A percentile compares a stretch with the other conserved stretches of the same genome.
Evolutionary conservation across 129 eudicot genomes (phyloP).

Genomic region (Arctium minus): DNA sequence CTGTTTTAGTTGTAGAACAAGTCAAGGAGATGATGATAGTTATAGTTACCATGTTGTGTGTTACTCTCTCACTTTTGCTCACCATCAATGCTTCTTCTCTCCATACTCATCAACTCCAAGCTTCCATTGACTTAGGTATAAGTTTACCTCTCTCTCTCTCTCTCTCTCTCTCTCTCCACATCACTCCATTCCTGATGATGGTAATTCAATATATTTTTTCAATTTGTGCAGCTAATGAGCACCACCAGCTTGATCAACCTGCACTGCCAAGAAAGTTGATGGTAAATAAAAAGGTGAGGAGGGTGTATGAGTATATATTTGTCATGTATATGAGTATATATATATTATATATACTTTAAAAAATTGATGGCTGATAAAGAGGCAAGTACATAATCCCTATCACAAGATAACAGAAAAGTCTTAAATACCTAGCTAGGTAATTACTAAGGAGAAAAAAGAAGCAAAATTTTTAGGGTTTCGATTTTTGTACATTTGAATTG

Average conservation of each 20-base stretch:
- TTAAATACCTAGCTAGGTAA: no score
- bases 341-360: neutral
- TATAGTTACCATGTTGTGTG: slow-evolving; percentile 11
- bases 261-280: slow-evolving; percentile 30
- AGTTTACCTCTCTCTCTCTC: neutral
- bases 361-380: no score
- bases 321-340: no score
- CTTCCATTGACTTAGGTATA: slow-evolving; percentile 22
- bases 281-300: slow-evolving; percentile 1
- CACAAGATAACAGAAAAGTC: no score
- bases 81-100: slow-evolving; percentile 24
- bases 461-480: neutral
- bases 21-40: slow-evolving; percentile 16
- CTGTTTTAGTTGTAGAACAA: neutral
- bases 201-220: neutral
- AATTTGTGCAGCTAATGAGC: slow-evolving; percentile 4
- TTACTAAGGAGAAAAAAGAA: neutral
- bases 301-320: neutral
- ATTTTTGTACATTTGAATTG: neutral
- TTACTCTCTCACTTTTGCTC: slow-evolving; percentile 17
- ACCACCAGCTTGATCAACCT: slow-evolving; percentile 13
- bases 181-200: neutral
- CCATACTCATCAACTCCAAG: slow-evolving; percentile 23
- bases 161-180: neutral
- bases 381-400: no score